Base-by-base conservation (phyloP, 2,329 filamentous ascomycete genomes). In the Diplodia intermedia region DNA sequence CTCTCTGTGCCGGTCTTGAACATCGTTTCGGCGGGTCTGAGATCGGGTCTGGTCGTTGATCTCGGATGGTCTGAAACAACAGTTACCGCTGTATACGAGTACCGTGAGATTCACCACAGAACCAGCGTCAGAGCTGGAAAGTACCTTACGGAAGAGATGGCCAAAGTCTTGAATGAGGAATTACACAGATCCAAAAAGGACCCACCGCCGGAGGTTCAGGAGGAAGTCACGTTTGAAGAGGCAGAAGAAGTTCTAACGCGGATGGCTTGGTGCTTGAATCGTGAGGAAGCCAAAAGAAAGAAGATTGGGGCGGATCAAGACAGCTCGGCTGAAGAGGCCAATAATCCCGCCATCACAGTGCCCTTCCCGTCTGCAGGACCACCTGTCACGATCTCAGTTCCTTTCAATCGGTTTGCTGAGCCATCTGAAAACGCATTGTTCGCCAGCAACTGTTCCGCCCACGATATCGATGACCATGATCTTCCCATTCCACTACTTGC, bases 1-100 rank as follows among this genome's bases (percentile, higher is more conserved):
- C 82, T 97, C 74, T 92, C 93, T 1, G 86, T 88, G 0, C 88
- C 94, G 0, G 86, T 93, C 23, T 90, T 95, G 79, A 84, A 89
- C 1, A 84, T 90, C 7, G 86, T 94, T 3, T 91, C 90, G 8
- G 93, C 94, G 6, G 95, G 95, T 0, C 82, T 97, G 50, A 89
- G 95, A 15, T 92, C 92, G n/a, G 93, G 90, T 0, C 79, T 99
- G 52, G 88, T 98, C 0, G 84, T 99, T 47, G 93, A 99, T 75
- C 85, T 99, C 69, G 95, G 94, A 53, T 99, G 95, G 95, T 86
- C 89, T 52, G 95, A 98, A 79, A 97, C 94, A 0, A 86, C 90
- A 0, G 87, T 96, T 26, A 97, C 93, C 0, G 91, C 90, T 6
- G 85, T 98, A 7, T 98, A 94, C 75, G 95, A 99, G 79, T 97